Percentiles rank a stretch among this genome's conserved stretches.
These are phyloP conservation scores for Eucalyptus guilfoylei DNA, from an alignment of 345 rosid species.

Conservation along the genomic window DNA sequence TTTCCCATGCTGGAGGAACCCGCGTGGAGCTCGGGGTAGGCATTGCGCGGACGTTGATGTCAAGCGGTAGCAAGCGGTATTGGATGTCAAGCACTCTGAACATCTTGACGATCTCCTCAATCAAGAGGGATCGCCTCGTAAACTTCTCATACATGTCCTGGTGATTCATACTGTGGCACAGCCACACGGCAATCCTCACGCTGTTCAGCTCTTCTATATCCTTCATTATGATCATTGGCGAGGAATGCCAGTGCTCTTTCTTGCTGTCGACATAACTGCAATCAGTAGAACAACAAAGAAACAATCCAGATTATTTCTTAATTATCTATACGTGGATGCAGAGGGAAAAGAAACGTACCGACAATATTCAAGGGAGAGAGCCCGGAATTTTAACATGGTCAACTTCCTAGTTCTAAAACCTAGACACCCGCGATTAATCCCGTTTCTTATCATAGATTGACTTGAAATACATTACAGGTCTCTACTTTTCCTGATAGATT, in stretches of 20 bases:
- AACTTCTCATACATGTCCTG: neutral
- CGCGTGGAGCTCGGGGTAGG: neutral
- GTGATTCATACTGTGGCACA: neutral
- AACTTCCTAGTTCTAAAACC: neutral
- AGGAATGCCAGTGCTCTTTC: constrained; percentile 69
- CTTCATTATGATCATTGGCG: constrained; percentile 1
- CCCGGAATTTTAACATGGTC: neutral
- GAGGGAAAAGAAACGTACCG: neutral
- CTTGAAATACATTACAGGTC: too few species aligned
- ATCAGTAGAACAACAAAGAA: neutral
- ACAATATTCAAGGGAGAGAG: neutral
- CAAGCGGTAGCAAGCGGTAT: neutral
- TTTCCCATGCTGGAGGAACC: constrained; percentile 17
- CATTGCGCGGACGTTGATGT: neutral
- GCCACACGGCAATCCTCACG: neutral
- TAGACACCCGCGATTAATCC: neutral
- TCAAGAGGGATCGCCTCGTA: neutral
- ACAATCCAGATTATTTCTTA: neutral
- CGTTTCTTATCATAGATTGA: neutral
- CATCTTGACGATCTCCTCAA: neutral
- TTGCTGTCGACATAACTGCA: constrained; percentile 45
- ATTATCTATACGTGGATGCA: too few species aligned
- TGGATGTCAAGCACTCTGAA: neutral
- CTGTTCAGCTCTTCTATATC: neutral
- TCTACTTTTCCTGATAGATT: too few species aligned